Conservation (phyloP, 2,329 filamentous ascomycete species). For the Zymoseptoria passerinii region DNA sequence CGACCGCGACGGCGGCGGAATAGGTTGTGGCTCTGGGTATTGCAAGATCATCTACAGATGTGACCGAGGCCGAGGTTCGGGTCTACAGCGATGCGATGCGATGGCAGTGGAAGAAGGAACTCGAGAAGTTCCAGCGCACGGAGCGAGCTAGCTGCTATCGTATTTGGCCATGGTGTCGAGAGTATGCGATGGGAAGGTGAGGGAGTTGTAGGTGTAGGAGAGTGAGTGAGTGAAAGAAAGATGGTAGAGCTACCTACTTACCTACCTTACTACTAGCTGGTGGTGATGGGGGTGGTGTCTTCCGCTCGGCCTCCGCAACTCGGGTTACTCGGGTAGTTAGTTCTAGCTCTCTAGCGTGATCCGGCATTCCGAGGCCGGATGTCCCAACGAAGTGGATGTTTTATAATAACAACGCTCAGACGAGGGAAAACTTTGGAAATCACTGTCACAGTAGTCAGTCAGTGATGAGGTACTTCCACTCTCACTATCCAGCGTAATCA, state of each 20-base stretch:
- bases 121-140: constrained; percentile 5
- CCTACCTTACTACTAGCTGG: no score
- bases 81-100: neutral
- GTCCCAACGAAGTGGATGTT: no score
- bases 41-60: neutral
- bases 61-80: neutral
- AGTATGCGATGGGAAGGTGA: neutral
- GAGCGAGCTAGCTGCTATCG: constrained; percentile 20
- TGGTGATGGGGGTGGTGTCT: no score
- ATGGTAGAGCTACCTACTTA: neutral
- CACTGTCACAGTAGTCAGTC: no score
- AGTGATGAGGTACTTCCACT: no score
- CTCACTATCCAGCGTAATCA: no score
- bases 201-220: neutral
- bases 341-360: neutral
- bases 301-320: no score
- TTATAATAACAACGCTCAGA: no score
- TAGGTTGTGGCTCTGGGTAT: neutral
- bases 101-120: constrained; percentile 7
- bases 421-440: no score
- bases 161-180: constrained; percentile 15
- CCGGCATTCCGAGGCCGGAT: neutral
- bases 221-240: neutral
- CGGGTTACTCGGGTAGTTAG: no score
- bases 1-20: neutral